phyloP scores from a whole-genome alignment of 805 yeast species.

The Maudiozyma pseudohumilis region DNA sequence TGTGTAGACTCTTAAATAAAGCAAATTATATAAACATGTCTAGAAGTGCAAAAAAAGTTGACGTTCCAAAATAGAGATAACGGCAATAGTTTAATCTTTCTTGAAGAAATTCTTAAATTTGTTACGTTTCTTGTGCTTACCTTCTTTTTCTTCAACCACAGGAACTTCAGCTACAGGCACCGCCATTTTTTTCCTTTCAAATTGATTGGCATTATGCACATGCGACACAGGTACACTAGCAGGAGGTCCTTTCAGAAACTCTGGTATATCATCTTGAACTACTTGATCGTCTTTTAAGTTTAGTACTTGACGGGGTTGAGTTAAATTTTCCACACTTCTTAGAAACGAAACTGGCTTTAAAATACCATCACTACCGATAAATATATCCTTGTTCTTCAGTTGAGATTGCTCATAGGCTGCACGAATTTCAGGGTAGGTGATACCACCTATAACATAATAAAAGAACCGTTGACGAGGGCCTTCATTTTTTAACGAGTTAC shows the following conservation, averaged over 20 bases:
- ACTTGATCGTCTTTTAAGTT: constrained; percentile 32
- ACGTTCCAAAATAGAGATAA: too few species aligned
- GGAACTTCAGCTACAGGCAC: constrained; percentile 1
- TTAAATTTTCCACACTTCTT: constrained; percentile 31
- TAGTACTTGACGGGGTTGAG: constrained; percentile 33
- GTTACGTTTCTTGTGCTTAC: constrained; percentile 37
- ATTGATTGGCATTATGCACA: constrained; percentile 13
- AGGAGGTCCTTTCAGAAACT: constrained; percentile 30
- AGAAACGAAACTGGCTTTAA: constrained; percentile 42
- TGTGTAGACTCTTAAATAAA: too few species aligned
- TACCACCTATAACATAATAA: constrained; percentile 82
- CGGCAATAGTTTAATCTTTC: too few species aligned
- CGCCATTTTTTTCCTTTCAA: constrained; percentile 8
- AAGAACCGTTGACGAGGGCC: constrained; percentile 58
- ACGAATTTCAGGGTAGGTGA: constrained; percentile 73
- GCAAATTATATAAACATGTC: too few species aligned
- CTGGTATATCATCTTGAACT: constrained; percentile 34
- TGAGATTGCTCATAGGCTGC: constrained; percentile 61
- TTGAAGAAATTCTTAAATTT: constrained; percentile 40
- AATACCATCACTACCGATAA: constrained; percentile 72
- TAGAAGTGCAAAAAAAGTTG: too few species aligned
- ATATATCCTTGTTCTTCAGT: constrained; percentile 57
- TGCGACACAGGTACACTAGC: constrained; percentile 21
- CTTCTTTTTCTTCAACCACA: constrained; percentile 5
- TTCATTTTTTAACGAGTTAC: constrained; percentile 17